Conservation (phyloP, 352 stramenopile genomes). For the Thalassiosira livingstoniorum region DNA sequence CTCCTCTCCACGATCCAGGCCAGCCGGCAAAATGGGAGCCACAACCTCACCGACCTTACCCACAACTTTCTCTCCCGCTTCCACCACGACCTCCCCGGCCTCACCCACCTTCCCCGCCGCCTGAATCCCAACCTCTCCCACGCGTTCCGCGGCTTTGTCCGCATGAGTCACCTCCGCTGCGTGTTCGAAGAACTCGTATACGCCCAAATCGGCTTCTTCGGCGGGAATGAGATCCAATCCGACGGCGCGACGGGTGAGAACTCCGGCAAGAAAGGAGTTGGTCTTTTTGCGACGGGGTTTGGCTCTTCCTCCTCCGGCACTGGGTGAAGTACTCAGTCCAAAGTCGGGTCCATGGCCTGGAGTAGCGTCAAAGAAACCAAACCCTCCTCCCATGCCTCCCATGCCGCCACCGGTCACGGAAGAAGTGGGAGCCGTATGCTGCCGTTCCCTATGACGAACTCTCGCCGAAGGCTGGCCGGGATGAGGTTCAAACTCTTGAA, state of each 20-base stretch:
- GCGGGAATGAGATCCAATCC: conserved; percentile 60
- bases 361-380: conserved; percentile 28
- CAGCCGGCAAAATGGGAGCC: neutral
- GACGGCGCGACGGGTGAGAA: conserved; percentile 52
- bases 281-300: conserved; percentile 9
- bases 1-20: conserved; percentile 41
- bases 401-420: conserved; percentile 1
- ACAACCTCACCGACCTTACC: neutral
- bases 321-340: neutral
- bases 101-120: too few relatives aligned
- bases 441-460: neutral
- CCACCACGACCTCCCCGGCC: too few relatives aligned
- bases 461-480: too few relatives aligned
- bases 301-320: too few relatives aligned
- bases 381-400: too few relatives aligned
- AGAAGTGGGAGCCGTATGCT: conserved; percentile 16
- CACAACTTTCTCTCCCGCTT: too few relatives aligned
- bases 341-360: neutral
- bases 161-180: neutral
- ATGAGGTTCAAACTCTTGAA: too few relatives aligned
- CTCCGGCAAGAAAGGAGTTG: conserved; percentile 36
- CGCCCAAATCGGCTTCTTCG: conserved; percentile 39
- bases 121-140: too few relatives aligned
- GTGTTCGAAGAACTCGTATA: conserved; percentile 46
- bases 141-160: too few relatives aligned